Base-by-base conservation (phyloP, 106 monocot genomes). In the Gastrodia elata region DNA sequence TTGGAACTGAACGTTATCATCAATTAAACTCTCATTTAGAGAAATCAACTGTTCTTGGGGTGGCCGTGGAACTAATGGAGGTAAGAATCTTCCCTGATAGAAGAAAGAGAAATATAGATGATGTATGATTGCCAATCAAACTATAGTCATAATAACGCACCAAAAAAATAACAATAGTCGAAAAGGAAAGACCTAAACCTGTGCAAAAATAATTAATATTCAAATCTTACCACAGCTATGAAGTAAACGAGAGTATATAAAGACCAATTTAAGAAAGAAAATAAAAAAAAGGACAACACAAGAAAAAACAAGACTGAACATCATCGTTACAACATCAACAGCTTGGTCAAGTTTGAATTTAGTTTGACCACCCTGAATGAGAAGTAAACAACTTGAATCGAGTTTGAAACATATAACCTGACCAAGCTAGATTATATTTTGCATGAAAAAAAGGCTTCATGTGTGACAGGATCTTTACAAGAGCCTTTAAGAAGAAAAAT, bases 71-170 rank as follows among this genome's bases (percentile, higher is more conserved):
- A 38, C 1, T 67, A 24, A 8, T 39, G 39, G 69, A 26, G 69
- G 69, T 11, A 69, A 25, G 41, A 22, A 40, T 40, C 69, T 69
- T 40, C 69, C 69, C 69, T 69, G 67, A 35, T 7, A 67, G 67
- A 67, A 20, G 16, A 20, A 67, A 28, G 18, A 67, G 34, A 8
- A 20, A 38, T 4, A 16, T 28, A 61, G 22, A n/a, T n/a, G 61
- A 61, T 32, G 67, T 20, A 67, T 36, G 5, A 69, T 1, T 27
- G 11, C 11, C 33, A 24, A 67, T 67, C 37, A 67, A 67, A 40
- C 26, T 37, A 25, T 4, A 69, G 8, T 8, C 25, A 69, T 35
- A 69, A 25, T 38, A 40, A 69, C 40, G n/a, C 27, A 18, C 0
- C 13, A 40, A 5, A 40, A 69, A 69, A 69, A 67, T 34, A 67